These are phyloP conservation scores for Rhodotorula mucilaginosa DNA, from an alignment of 1,284 basidiomycete genomes.

Conservation along the genomic window DNA sequence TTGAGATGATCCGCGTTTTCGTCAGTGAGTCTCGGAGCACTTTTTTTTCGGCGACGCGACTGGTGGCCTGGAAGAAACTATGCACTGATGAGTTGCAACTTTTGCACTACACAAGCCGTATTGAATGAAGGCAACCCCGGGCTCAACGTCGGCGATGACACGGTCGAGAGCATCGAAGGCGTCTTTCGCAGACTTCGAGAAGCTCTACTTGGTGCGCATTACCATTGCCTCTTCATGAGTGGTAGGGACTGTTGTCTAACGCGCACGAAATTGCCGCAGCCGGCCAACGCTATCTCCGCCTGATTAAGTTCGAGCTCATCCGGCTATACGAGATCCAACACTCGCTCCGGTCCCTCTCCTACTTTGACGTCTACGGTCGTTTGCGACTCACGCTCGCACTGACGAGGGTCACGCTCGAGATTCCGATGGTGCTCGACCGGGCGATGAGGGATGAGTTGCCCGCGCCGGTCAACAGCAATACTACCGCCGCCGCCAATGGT, in stretches of 20 bases:
- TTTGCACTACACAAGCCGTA: conserved; percentile 51
- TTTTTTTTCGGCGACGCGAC: no score
- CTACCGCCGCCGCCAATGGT: neutral
- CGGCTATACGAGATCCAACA: conserved; percentile 75
- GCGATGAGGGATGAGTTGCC: conserved; percentile 55
- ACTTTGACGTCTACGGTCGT: conserved; percentile 73
- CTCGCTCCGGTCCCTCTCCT: conserved; percentile 68
- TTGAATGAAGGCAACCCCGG: conserved; percentile 59
- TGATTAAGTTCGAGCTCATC: conserved; percentile 68
- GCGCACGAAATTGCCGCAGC: conserved; percentile 51
- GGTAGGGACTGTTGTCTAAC: neutral
- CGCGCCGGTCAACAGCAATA: neutral
- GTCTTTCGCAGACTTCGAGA: conserved; percentile 47
- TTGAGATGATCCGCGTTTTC: conserved; percentile 71
- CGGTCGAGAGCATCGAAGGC: conserved; percentile 49
- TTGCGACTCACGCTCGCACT: conserved; percentile 72
- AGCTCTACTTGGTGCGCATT: conserved; percentile 44
- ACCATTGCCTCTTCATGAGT: neutral
- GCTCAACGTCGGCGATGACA: conserved; percentile 47
- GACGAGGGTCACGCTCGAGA: conserved; percentile 71
- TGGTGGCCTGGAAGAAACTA: no score
- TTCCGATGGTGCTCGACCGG: conserved; percentile 71
- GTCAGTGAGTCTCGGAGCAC: conserved; percentile 55
- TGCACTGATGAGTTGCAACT: no score
- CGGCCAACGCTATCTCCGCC: conserved; percentile 72